Evolutionary conservation across 1,139 yeast genomes (phyloP).

Genomic region (Diutina ranongensis): DNA sequence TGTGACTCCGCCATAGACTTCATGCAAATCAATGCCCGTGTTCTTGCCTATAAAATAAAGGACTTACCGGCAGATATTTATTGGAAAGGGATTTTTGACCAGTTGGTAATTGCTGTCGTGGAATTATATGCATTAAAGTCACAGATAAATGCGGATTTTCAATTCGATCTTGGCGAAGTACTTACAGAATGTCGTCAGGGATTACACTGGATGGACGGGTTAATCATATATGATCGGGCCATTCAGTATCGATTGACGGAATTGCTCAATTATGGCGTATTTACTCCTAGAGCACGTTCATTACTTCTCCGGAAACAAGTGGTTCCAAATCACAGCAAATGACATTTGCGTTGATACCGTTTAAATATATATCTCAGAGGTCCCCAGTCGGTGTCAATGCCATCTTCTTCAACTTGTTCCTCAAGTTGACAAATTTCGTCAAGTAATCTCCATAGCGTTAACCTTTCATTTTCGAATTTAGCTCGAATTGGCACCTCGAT

Average conservation of each 20-base stretch:
- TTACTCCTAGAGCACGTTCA: background rate
- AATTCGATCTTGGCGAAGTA: background rate
- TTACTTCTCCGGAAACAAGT: background rate
- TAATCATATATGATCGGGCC: background rate
- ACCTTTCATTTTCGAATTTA: slow-evolving; percentile 56
- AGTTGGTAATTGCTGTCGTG: background rate
- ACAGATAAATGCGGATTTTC: background rate
- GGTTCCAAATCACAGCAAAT: background rate
- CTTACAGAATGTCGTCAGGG: background rate
- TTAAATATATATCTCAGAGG: slow-evolving; percentile 12
- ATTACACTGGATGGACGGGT: background rate
- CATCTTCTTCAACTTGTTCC: slow-evolving; percentile 16
- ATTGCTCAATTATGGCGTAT: background rate
- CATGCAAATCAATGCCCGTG: background rate
- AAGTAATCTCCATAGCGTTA: slow-evolving; percentile 33
- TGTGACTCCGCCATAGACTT: background rate
- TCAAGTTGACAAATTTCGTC: slow-evolving; percentile 16
- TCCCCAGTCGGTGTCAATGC: slow-evolving; percentile 85
- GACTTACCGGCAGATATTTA: background rate
- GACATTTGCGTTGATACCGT: background rate
- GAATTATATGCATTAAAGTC: background rate
- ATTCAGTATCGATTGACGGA: background rate
- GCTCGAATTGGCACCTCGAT: slow-evolving; percentile 69
- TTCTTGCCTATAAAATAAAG: background rate
- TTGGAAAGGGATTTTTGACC: background rate